Base-by-base conservation (phyloP, 2,329 filamentous ascomycete genomes). In the Atkinsonella texensis region DNA sequence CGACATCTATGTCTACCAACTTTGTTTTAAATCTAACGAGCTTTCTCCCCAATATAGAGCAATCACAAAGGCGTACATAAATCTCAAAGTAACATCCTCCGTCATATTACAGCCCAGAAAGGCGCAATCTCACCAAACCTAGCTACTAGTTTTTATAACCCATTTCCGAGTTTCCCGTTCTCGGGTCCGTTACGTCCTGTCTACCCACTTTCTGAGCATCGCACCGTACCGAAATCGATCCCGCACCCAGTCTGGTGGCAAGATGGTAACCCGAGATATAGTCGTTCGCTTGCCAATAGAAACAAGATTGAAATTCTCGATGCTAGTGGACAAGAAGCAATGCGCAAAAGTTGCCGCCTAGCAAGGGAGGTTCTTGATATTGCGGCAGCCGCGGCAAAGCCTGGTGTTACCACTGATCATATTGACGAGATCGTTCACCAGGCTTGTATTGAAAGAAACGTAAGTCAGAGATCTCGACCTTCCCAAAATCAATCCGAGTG, bases 401-500 rank as follows among this genome's bases (percentile, higher is more conserved):
- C 93, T n/a, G 93, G 93, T 47, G 85, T 97, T 35, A 96, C 91
- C 7, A 97, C 93, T 7, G 93, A 98, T 65, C 84, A 94, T 61
- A 89, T 98, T 53, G 93, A 98, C 64, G 85, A 94, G 69, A 75
- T 97, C 56, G 90, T 95, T 41, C 93, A 98, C 74, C 88, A 95
- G 60, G 93, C 91, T 49, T 96, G 89, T 65, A 74, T 97, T 58
- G 91, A 96, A 71, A 81, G 93, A 70, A 80, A 96, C 59, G 91
- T 96, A 71, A 71, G 86, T 67, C 13, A 20, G 38, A 39, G 35
- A 48, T 4, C 48, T 38, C 7, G 17, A 23, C 8, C 15, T 31
- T 15, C 48, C 15, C 8, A 33, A 23, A 41, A 33, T 17, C 39
- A 2, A 28, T 18, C 38, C 38, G 13, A 32, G 20, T 20, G 15